Percentiles rank a stretch among this genome's conserved stretches.
Conservation (phyloP, 192 early-diverging fungal species). For the Entomortierella chlamydospora region DNA sequence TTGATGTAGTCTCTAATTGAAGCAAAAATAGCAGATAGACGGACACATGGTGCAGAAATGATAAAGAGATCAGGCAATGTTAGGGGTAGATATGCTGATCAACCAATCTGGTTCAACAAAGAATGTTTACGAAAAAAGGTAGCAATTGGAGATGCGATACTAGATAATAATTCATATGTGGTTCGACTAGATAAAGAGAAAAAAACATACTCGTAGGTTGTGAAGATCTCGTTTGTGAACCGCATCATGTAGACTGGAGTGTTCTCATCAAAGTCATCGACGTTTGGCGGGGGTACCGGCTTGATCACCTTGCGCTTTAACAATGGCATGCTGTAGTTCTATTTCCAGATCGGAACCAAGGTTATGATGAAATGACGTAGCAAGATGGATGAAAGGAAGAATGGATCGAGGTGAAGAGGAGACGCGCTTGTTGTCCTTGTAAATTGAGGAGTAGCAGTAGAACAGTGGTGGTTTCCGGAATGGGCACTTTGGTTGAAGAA, state of each 20-base stretch:
- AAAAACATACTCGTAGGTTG: conserved; percentile 70
- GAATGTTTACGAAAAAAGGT: not conserved
- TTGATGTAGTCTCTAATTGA: conserved; percentile 74
- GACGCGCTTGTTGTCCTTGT: too few relatives aligned
- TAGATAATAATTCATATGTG: too few relatives aligned
- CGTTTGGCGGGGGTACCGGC: conserved; percentile 34
- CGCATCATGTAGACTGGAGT: conserved; percentile 63
- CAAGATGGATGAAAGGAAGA: not conserved
- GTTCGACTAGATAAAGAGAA: too few relatives aligned
- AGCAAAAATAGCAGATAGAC: not conserved
- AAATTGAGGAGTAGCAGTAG: too few relatives aligned
- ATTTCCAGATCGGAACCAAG: not conserved
- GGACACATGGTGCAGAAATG: not conserved
- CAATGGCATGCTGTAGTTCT: conserved; percentile 19
- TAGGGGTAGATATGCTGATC: conserved; percentile 6
- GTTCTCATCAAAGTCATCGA: conserved; percentile 52
- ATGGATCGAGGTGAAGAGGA: too few relatives aligned
- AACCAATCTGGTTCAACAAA: not conserved
- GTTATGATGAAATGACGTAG: not conserved
- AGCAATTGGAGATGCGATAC: too few relatives aligned
- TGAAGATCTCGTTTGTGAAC: conserved; percentile 69
- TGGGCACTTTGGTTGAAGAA: too few relatives aligned
- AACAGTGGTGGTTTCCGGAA: too few relatives aligned
- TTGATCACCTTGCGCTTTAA: conserved; percentile 54
- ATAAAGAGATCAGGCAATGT: conserved; percentile 15